Percentiles rank a stretch among this genome's conserved stretches.
Evolutionary conservation across 495 filamentous ascomycete genomes (phyloP).

Genomic region (Penicillium samsonianum): DNA sequence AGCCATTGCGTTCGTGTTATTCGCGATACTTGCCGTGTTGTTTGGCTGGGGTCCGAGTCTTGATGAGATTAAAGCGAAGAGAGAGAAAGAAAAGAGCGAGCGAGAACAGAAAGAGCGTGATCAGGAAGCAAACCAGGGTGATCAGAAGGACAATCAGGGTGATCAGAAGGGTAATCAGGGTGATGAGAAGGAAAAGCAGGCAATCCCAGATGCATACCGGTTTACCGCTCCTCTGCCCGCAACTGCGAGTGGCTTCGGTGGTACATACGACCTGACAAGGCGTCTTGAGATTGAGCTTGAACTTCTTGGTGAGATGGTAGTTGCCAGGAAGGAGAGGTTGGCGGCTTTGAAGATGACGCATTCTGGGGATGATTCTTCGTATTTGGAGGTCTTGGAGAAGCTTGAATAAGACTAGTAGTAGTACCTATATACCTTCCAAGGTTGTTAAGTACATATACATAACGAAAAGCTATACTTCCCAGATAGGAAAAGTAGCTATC

Average conservation of each 20-base stretch:
- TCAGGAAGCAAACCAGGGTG: too few relatives aligned
- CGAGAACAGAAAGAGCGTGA: background rate
- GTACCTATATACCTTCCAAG: background rate
- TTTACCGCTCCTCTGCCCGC: background rate
- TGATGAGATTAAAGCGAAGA: background rate
- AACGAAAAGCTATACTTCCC: background rate
- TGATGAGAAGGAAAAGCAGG: background rate
- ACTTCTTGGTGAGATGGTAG: background rate
- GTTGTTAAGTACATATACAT: background rate
- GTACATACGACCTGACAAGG: background rate
- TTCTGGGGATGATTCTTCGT: background rate
- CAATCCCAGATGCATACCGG: too few relatives aligned
- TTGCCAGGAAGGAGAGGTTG: background rate
- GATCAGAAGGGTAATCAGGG: too few relatives aligned
- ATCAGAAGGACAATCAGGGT: too few relatives aligned
- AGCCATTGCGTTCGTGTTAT: background rate
- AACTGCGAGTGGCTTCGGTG: too few relatives aligned
- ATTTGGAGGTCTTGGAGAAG: slow-evolving; percentile 1
- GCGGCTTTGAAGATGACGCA: background rate
- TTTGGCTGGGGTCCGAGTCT: background rate
- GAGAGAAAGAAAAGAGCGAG: background rate
- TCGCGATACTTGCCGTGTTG: background rate
- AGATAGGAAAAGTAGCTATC: background rate
- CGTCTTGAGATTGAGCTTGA: slow-evolving; percentile 3
- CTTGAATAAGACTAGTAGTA: background rate